phyloP scores from a whole-genome alignment of 2,329 filamentous ascomycete species.

The Monilinia fructicola region DNA sequence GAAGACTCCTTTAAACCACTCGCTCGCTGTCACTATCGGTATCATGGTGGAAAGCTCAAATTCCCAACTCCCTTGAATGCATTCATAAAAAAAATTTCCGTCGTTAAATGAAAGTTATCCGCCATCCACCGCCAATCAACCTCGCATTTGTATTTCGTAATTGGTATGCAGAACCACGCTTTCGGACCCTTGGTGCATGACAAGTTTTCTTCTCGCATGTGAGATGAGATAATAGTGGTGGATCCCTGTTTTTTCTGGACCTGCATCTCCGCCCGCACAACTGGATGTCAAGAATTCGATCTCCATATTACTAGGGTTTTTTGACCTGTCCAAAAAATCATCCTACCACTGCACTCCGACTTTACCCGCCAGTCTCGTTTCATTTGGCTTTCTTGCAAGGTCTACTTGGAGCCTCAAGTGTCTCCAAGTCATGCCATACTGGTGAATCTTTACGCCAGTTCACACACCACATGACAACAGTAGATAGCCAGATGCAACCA shows the following conservation, averaged over 20 bases:
- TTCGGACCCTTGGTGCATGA: conserved; percentile 22
- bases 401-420: neutral
- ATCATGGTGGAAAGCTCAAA: conserved; percentile 7
- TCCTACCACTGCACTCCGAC: conserved; percentile 12
- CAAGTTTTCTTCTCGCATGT: conserved; percentile 14
- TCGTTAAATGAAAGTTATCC: conserved; percentile 2
- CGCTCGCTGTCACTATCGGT: conserved; percentile 2
- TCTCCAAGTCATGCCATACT: neutral
- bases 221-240: conserved; percentile 11
- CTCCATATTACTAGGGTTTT: conserved; percentile 5
- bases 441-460: neutral
- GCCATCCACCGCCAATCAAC: conserved; percentile 10
- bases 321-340: conserved; percentile 10
- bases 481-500: neutral
- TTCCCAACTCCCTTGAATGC: conserved; percentile 9
- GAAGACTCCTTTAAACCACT: conserved; percentile 11
- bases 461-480: neutral
- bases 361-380: conserved; percentile 2
- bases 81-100: conserved; percentile 14
- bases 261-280: conserved; percentile 9
- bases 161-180: conserved; percentile 13
- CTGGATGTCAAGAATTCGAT: conserved; percentile 11
- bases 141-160: conserved; percentile 13
- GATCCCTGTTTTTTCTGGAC: conserved; percentile 15
- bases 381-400: neutral